phyloP scores from a whole-genome alignment of 164 flowering plant species.

The Buxus sempervirens region DNA sequence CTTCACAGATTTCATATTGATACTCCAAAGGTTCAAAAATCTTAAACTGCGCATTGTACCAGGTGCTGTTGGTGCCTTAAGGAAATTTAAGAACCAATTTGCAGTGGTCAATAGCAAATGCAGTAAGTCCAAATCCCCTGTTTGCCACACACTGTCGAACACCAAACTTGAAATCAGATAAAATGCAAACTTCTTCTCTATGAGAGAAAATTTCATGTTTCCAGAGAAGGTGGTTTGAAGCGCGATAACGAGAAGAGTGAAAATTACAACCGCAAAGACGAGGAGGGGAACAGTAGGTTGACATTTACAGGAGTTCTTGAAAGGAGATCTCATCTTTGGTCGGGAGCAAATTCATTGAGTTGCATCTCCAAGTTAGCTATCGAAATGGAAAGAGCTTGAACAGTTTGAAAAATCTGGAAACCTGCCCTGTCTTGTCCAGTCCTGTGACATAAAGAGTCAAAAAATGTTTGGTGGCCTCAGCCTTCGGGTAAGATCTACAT shows the following conservation, averaged over 20 bases:
- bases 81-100: constrained; percentile 65
- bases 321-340: constrained; percentile 11
- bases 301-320: constrained; percentile 14
- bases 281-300: constrained; percentile 43
- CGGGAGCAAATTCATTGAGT: neutral
- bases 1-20: constrained; percentile 65
- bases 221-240: constrained; percentile 53
- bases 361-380: constrained; percentile 2
- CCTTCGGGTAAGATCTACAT: too few relatives aligned
- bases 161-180: constrained; percentile 62
- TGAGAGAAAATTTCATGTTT: constrained; percentile 18
- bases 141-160: constrained; percentile 90
- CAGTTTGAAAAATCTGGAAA: neutral
- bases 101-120: constrained; percentile 65
- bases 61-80: constrained; percentile 68
- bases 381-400: neutral
- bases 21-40: constrained; percentile 65
- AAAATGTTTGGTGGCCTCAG: too few relatives aligned
- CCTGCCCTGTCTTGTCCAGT: too few relatives aligned
- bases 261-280: constrained; percentile 47
- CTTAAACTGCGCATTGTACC: constrained; percentile 72
- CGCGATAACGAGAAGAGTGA: constrained; percentile 59
- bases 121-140: constrained; percentile 72
- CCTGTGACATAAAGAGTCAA: too few relatives aligned
- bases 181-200: constrained; percentile 31